Evolutionary conservation across 2,329 filamentous ascomycete species (phyloP).

Genomic region (Acrocalymma vagum): DNA sequence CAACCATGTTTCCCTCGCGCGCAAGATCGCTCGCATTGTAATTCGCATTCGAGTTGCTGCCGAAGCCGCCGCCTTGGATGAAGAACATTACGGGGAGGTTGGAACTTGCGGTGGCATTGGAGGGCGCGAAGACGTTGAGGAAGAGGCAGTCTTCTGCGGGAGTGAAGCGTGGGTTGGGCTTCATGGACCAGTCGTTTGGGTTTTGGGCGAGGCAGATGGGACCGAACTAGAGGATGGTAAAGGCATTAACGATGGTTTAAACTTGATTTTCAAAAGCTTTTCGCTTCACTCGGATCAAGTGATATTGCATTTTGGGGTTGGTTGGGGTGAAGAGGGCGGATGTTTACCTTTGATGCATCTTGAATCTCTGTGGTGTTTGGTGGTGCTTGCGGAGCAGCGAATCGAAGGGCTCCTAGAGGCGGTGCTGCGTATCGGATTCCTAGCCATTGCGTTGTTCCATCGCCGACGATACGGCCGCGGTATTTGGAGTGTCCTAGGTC

Average conservation of each 20-base stretch:
- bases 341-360: slow-evolving; percentile 61
- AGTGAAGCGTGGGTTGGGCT: slow-evolving; percentile 20
- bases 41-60: slow-evolving; percentile 58
- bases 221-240: slow-evolving; percentile 34
- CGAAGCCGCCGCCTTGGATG: slow-evolving; percentile 59
- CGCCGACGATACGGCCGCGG: slow-evolving; percentile 61
- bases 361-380: slow-evolving; percentile 52
- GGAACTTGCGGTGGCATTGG: slow-evolving; percentile 56
- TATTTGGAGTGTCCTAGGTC: slow-evolving; percentile 73
- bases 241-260: slow-evolving; percentile 14
- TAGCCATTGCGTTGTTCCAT: slow-evolving; percentile 74
- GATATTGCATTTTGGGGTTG: not conserved
- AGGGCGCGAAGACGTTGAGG: slow-evolving; percentile 70
- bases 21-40: slow-evolving; percentile 71
- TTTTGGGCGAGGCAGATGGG: slow-evolving; percentile 43
- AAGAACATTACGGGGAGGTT: slow-evolving; percentile 71
- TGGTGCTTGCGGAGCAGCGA: slow-evolving; percentile 71
- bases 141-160: slow-evolving; percentile 74
- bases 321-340: no score
- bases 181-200: slow-evolving; percentile 30
- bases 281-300: not conserved
- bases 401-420: slow-evolving; percentile 71
- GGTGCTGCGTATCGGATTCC: slow-evolving; percentile 77
- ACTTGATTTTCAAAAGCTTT: no score
- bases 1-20: slow-evolving; percentile 67